A percentile compares a stretch with the other conserved stretches of the same genome.
phyloP scores from a whole-genome alignment of 495 filamentous ascomycete genomes.

The Aspergillus bridgeri region DNA sequence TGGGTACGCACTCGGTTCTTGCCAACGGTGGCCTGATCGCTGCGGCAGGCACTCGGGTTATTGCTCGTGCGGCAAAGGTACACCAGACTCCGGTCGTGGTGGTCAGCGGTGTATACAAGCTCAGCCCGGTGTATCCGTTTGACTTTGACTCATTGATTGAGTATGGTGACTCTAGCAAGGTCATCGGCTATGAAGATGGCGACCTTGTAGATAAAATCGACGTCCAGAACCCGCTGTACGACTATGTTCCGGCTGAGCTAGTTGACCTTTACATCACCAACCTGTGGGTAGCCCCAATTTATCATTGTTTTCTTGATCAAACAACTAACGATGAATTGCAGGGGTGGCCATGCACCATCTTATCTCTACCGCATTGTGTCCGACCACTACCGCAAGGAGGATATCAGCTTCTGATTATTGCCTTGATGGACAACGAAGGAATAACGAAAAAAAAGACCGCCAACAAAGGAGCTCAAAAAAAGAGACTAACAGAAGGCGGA shows the following conservation, averaged over 20 bases:
- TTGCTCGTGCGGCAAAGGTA: slow-evolving; percentile 76
- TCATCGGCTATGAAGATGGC: slow-evolving; percentile 70
- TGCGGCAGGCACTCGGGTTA: slow-evolving; percentile 70
- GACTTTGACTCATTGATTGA: slow-evolving; percentile 74
- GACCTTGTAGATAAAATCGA: slow-evolving; percentile 71
- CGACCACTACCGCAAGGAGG: slow-evolving; percentile 82
- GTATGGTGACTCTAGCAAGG: slow-evolving; percentile 71
- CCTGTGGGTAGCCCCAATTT: slow-evolving; percentile 60
- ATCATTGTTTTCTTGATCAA: neutral
- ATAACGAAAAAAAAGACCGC: neutral
- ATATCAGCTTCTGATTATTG: slow-evolving; percentile 57
- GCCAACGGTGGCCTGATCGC: slow-evolving; percentile 82
- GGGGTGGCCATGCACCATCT: slow-evolving; percentile 75
- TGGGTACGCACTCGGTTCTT: slow-evolving; percentile 79
- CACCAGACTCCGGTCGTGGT: slow-evolving; percentile 80
- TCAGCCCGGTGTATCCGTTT: slow-evolving; percentile 82
- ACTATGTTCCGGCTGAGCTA: slow-evolving; percentile 77
- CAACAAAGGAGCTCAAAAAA: neutral
- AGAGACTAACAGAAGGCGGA: neutral
- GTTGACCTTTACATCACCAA: slow-evolving; percentile 92
- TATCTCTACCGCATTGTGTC: slow-evolving; percentile 77
- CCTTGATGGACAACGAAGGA: slow-evolving; percentile 5
- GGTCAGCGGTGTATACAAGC: slow-evolving; percentile 81
- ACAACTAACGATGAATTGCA: slow-evolving; percentile 35
- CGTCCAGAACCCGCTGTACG: slow-evolving; percentile 75